Evolutionary conservation across 495 filamentous ascomycete species (phyloP).

Genomic region (Hypoxylon lienhwacheense): DNA sequence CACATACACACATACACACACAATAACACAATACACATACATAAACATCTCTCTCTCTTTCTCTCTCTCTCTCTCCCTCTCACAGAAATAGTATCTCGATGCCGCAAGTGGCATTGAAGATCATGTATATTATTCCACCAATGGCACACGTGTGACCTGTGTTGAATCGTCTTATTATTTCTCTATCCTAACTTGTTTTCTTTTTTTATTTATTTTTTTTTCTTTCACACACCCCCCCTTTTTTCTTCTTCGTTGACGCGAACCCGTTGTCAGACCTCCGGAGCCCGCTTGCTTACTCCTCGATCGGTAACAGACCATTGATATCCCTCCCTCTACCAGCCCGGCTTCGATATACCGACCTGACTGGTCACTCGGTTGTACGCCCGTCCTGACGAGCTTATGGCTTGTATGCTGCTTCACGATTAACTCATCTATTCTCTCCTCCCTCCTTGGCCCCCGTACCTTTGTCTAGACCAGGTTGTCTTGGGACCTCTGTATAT

Average conservation of each 20-base stretch:
- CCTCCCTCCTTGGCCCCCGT: conserved; percentile 8
- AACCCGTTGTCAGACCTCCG: conserved; percentile 17
- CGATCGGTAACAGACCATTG: conserved; percentile 19
- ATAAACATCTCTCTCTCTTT: background rate
- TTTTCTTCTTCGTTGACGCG: conserved; percentile 17
- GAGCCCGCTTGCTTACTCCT: conserved; percentile 30
- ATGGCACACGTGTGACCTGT: conserved; percentile 31
- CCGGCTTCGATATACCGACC: conserved; percentile 5
- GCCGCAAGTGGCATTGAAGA: conserved; percentile 31
- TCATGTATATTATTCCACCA: conserved; percentile 34
- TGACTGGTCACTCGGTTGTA: conserved; percentile 1
- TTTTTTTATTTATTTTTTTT: background rate
- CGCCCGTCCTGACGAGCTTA: background rate
- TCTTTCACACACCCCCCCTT: too few species aligned
- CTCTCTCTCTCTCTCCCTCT: background rate
- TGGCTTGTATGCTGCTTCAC: background rate
- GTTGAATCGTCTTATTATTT: background rate
- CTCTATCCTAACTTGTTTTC: conserved; percentile 1
- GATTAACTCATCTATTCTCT: conserved; percentile 5
- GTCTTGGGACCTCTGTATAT: background rate
- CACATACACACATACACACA: background rate
- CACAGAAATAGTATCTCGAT: conserved; percentile 29
- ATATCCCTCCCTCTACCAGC: background rate
- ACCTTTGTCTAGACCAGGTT: conserved; percentile 13
- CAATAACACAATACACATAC: background rate